Evolutionary conservation across 495 filamentous ascomycete species (phyloP), one percentile per base, ranked within the genome.

Genomic region (Hypoxylon intermedium): DNA sequence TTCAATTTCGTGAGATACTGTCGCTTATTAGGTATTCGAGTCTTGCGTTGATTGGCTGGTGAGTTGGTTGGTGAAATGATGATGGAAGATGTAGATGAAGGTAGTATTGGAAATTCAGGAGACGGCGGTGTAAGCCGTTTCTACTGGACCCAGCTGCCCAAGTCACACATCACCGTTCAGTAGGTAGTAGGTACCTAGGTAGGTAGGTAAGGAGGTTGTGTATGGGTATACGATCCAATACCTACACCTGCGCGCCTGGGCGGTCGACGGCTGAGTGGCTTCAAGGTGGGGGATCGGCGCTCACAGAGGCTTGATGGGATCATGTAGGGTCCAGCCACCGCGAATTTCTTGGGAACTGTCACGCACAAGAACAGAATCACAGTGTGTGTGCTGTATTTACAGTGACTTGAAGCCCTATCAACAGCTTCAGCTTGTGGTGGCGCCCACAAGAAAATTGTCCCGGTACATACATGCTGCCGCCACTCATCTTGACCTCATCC

Each of bases 371-470:
- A 16, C 3, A 16, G 3, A 37, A 15, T 15, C 26, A 48, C 45
- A 48, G 50, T 61, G 58, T 44, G 38, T 50, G 34, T 52, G 44
- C 45, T 28, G 52, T 49, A 49, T 51, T 40, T 9, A 33, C 31
- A 33, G 31, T 33, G n/a, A 33, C 7, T 13, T 38, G 9, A 15
- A 6, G 13, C 13, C 36, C 36, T 19, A 4, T 19, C 6, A 15
- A 15, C 34, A 37, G n/a, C 9, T 36, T 13, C 33, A 13, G 12
- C 36, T 3, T 26, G 24, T 26, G 24, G 24, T 26, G 24, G 24
- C 24, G 24, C 24, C 24, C 24, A 7, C 24, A 26, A 4, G 24
- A 26, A 26, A 26, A 26, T 26, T 26, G 36, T 15, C 15, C 18
- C n/a, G n/a, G n/a, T n/a, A n/a, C n/a, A n/a, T n/a, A n/a, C n/a